Conservation (phyloP, 805 yeast species). For the Candida boidinii region DNA sequence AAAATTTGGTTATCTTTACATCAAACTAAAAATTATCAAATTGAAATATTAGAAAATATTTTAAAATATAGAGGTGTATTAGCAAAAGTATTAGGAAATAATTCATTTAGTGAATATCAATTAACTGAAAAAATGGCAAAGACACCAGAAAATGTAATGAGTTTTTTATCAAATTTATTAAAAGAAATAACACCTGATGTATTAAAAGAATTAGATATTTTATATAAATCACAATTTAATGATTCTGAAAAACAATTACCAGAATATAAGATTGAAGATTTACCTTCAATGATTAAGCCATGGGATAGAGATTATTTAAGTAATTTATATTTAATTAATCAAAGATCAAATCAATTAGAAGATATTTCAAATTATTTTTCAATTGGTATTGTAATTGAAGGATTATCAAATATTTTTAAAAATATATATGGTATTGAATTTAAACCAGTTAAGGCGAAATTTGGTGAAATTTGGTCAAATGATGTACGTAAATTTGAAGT, state of each 20-base stretch:
- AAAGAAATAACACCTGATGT: slow-evolving; percentile 45
- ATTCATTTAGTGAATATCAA: slow-evolving; percentile 71
- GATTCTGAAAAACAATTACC: slow-evolving; percentile 6
- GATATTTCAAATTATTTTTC: slow-evolving; percentile 69
- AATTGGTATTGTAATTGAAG: slow-evolving; percentile 78
- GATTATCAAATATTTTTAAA: slow-evolving; percentile 63
- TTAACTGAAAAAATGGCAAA: slow-evolving; percentile 87
- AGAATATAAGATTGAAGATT: slow-evolving; percentile 22
- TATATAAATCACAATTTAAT: slow-evolving; percentile 29
- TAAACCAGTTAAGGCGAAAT: slow-evolving; percentile 49
- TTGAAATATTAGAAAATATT: slow-evolving; percentile 47
- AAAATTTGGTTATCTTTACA: slow-evolving; percentile 71
- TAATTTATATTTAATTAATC: slow-evolving; percentile 19
- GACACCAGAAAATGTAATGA: slow-evolving; percentile 62
- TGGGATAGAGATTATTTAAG: slow-evolving; percentile 82
- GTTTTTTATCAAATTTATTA: slow-evolving; percentile 58
- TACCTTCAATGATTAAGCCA: slow-evolving; percentile 51
- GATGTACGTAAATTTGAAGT: slow-evolving; percentile 82
- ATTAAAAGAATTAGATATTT: slow-evolving; percentile 42
- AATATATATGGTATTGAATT: slow-evolving; percentile 71
- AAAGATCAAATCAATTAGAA: slow-evolving; percentile 28
- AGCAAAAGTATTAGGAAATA: slow-evolving; percentile 64
- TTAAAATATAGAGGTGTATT: slow-evolving; percentile 59
- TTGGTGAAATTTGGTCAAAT: slow-evolving; percentile 83
- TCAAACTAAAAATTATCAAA: slow-evolving; percentile 54